Conservation (phyloP, 139 green algal species). For the Micromonas commoda region DNA sequence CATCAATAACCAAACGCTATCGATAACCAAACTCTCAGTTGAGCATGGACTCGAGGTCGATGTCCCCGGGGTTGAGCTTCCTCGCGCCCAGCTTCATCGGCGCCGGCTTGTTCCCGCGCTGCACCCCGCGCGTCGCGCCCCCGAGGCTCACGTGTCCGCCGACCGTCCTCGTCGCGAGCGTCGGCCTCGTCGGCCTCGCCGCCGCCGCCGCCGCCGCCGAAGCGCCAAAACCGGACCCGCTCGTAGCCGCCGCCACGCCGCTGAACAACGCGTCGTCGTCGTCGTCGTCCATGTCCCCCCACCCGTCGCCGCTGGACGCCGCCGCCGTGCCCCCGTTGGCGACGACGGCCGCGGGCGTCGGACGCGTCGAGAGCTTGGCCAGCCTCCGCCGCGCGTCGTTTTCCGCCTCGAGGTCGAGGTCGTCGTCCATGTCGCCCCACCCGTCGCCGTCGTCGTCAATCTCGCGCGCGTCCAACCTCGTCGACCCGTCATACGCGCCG, state of each 20-base stretch:
- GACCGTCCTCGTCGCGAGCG: not conserved
- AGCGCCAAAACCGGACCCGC: not conserved
- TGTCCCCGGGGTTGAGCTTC: conserved; percentile 15
- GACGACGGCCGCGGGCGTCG: not conserved
- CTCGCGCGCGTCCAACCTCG: not conserved
- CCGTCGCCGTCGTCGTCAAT: conserved; percentile 37
- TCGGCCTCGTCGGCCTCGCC: not conserved
- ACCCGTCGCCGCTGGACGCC: conserved; percentile 14
- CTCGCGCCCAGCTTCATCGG: conserved; percentile 36
- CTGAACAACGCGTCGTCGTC: conserved; percentile 8
- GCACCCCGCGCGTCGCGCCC: not conserved
- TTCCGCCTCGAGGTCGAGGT: not conserved
- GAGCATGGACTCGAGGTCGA: conserved; percentile 16
- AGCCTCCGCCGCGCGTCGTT: not conserved
- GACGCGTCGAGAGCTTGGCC: not conserved
- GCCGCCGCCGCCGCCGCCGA: too few relatives aligned
- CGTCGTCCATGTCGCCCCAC: conserved; percentile 40
- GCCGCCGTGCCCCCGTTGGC: not conserved
- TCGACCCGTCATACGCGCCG: too few relatives aligned
- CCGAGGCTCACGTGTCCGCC: conserved; percentile 12
- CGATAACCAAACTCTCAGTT: too few relatives aligned
- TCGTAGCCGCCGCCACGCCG: conserved; percentile 3
- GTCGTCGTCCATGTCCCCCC: conserved; percentile 21
- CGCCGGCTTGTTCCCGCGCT: not conserved
- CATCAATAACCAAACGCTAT: too few relatives aligned